A percentile compares a stretch with the other conserved stretches of the same genome.
phyloP scores from a whole-genome alignment of 495 filamentous ascomycete species.

The Tuber umbilicatum region DNA sequence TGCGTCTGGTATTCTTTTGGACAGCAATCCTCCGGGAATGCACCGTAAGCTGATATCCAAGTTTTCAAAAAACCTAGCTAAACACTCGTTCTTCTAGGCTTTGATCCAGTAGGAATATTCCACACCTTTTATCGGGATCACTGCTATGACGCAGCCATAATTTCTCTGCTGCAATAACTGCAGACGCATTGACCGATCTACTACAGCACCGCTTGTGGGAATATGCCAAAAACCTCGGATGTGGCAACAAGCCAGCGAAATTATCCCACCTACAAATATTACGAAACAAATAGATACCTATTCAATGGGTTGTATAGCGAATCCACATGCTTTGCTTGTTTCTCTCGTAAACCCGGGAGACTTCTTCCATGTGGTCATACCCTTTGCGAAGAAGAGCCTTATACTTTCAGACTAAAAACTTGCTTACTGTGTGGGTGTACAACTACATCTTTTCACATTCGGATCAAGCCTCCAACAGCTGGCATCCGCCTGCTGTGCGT shows the following conservation, averaged over 20 bases:
- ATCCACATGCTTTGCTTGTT: constrained; percentile 19
- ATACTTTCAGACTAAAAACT: constrained; percentile 28
- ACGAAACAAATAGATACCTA: constrained; percentile 2
- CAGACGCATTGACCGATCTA: too few relatives aligned
- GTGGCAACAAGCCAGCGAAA: too few relatives aligned
- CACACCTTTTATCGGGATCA: constrained; percentile 21
- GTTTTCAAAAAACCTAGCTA: too few relatives aligned
- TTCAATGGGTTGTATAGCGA: constrained; percentile 8
- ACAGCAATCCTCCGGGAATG: constrained; percentile 15
- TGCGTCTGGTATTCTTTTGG: constrained; percentile 17
- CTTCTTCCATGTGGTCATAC: constrained; percentile 23
- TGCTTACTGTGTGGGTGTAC: constrained; percentile 25
- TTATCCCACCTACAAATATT: constrained; percentile 4
- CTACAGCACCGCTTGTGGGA: too few relatives aligned
- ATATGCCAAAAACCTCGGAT: too few relatives aligned
- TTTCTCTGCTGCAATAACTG: too few relatives aligned
- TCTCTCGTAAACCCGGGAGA: constrained; percentile 20
- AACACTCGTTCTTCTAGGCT: constrained; percentile 12
- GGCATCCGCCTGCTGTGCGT: constrained; percentile 36
- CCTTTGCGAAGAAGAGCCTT: constrained; percentile 26
- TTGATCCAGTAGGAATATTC: constrained; percentile 22
- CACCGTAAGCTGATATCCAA: constrained; percentile 22
- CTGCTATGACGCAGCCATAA: background rate
- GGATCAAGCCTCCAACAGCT: constrained; percentile 29
- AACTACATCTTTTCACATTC: constrained; percentile 24